phyloP scores from a whole-genome alignment of 352 stramenopile species.

The Globisporangium orthogonon region DNA sequence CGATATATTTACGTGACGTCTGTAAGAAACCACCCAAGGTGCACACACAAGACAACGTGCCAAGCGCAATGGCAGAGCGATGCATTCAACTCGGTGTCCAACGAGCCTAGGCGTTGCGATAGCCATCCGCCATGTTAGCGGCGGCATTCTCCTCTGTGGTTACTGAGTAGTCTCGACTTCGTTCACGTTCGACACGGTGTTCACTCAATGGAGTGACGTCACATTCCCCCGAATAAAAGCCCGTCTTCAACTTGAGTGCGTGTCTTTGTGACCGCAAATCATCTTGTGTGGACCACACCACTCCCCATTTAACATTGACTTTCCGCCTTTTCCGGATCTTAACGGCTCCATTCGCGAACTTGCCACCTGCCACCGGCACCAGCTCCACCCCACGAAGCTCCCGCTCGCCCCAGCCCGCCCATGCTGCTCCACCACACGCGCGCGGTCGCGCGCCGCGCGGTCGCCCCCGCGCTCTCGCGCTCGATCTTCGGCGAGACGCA shows the following conservation, averaged over 20 bases:
- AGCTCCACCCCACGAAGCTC: too few relatives aligned
- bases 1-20: not conserved
- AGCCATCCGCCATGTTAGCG: too few relatives aligned
- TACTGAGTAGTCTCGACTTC: too few relatives aligned
- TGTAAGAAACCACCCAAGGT: not conserved
- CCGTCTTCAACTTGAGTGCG: not conserved
- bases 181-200: not conserved
- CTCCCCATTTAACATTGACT: not conserved
- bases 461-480: too few relatives aligned
- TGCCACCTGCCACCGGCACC: not conserved
- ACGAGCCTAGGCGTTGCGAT: too few relatives aligned
- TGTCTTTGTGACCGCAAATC: not conserved
- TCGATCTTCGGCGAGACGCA: conserved; percentile 4
- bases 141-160: not conserved
- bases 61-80: too few relatives aligned
- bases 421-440: too few relatives aligned
- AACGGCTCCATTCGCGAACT: not conserved
- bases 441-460: too few relatives aligned
- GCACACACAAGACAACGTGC: too few relatives aligned
- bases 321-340: not conserved
- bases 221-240: not conserved
- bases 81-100: too few relatives aligned
- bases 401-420: too few relatives aligned
- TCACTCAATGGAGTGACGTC: not conserved
- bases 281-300: not conserved